These are phyloP conservation scores for Tetracladium marchalianum DNA, from an alignment of 495 filamentous ascomycete genomes.

Conservation along the genomic window DNA sequence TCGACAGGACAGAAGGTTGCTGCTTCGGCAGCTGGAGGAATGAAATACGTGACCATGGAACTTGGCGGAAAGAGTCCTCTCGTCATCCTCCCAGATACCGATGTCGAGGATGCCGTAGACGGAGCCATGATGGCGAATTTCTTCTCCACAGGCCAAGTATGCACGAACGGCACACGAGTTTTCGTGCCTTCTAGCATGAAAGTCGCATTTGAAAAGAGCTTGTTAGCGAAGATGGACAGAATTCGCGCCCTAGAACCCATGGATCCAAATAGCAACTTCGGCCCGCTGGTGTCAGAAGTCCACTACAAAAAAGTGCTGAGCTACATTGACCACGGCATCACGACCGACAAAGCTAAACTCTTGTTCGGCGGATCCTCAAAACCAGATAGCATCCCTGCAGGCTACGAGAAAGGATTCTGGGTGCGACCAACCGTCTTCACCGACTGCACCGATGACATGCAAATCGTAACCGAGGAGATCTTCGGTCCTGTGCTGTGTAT, in stretches of 20 bases:
- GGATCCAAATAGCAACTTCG: slow-evolving; percentile 62
- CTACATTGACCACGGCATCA: slow-evolving; percentile 62
- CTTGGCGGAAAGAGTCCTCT: slow-evolving; percentile 72
- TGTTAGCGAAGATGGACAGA: slow-evolving; percentile 58
- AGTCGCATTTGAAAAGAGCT: slow-evolving; percentile 46
- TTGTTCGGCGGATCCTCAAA: slow-evolving; percentile 56
- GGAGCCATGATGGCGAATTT: slow-evolving; percentile 87
- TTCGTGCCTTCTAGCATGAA: slow-evolving; percentile 59
- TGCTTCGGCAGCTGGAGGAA: slow-evolving; percentile 53
- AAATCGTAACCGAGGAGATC: slow-evolving; percentile 66
- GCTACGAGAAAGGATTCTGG: slow-evolving; percentile 53
- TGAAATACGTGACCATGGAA: slow-evolving; percentile 85
- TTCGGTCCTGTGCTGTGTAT: slow-evolving; percentile 76
- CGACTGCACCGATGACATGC: slow-evolving; percentile 59
- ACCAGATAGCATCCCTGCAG: slow-evolving; percentile 34
- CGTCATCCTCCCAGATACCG: slow-evolving; percentile 60
- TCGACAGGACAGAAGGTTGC: slow-evolving; percentile 68
- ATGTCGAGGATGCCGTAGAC: slow-evolving; percentile 64
- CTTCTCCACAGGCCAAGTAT: slow-evolving; percentile 74
- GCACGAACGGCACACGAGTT: slow-evolving; percentile 75
- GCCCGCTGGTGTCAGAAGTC: slow-evolving; percentile 56
- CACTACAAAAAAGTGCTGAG: slow-evolving; percentile 60
- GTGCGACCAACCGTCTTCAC: slow-evolving; percentile 67
- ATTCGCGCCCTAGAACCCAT: slow-evolving; percentile 60
- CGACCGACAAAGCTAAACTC: slow-evolving; percentile 56